These are phyloP conservation scores for Anethum foeniculum DNA, from an alignment of 140 eudicot genomes.

Conservation along the genomic window DNA sequence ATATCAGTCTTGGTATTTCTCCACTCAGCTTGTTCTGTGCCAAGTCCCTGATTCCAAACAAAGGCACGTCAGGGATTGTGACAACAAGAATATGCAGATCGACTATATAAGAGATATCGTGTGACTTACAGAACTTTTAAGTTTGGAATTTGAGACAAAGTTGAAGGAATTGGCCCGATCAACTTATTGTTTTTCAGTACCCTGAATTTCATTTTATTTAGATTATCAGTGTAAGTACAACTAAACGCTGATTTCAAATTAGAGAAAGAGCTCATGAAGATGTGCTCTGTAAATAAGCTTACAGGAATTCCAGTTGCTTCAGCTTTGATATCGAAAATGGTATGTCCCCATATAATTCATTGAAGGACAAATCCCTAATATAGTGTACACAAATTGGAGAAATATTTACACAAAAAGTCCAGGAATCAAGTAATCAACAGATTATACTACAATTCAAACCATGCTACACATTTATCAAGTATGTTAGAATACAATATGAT, in stretches of 20 bases:
- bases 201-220: slow-evolving; percentile 25
- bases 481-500: too few relatives aligned
- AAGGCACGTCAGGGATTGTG: background rate
- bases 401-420: background rate
- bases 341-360: slow-evolving; percentile 73
- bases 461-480: background rate
- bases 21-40: slow-evolving; percentile 84
- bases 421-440: background rate
- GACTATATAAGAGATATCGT: slow-evolving; percentile 1
- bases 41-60: slow-evolving; percentile 46
- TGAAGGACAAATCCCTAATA: slow-evolving; percentile 88
- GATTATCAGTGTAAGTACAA: background rate
- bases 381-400: background rate
- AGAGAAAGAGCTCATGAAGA: background rate
- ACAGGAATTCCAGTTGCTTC: slow-evolving; percentile 76
- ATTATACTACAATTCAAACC: background rate
- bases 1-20: slow-evolving; percentile 88
- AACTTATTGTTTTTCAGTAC: slow-evolving; percentile 71
- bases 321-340: slow-evolving; percentile 91
- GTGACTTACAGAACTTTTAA: slow-evolving; percentile 67
- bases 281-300: slow-evolving; percentile 15
- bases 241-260: background rate
- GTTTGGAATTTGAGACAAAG: slow-evolving; percentile 91
- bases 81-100: background rate
- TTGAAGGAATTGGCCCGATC: slow-evolving; percentile 86